Evolutionary conservation across 2,329 filamentous ascomycete genomes (phyloP), one percentile per base, ranked within the genome.

Genomic region (Aspergillus sp.): DNA sequence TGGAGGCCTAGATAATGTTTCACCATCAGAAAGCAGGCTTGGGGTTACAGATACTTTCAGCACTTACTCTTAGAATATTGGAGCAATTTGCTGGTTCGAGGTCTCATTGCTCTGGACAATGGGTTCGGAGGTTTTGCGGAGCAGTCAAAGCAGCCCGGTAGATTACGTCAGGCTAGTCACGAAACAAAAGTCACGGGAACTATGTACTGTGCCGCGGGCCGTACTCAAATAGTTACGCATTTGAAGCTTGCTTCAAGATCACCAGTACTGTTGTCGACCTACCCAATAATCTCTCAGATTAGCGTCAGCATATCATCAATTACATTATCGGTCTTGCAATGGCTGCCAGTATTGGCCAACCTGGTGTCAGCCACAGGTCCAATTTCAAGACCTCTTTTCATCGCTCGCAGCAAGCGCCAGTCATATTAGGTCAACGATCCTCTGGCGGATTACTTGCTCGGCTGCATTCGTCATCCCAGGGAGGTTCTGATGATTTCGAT

Each of bases 401-500:
- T 47, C 72, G 80, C 34, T 77, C 80, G 28, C 79, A 80, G 63
- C 74, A 77, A 69, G 77, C 80, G 49, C 73, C 79, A 19, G 55
- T 71, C n/a, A 72, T 82, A 28, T 72, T 82, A 38, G 66, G 64
- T 47, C 56, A 62, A 78, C 66, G 85, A 77, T 49, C 82, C 84
- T 7, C 84, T 82, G 65, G 69, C 63, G 57, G 66, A 54, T 50
- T 73, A 80, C n/a, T 38, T 46, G 3, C 38, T 11, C 34, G 22
- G n/a, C 19, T 38, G n/a, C 34, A 51, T 5, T 77, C 86, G 68
- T 74, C 80, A 61, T 78, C 80, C 46, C 74, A 77, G 31, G 93
- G 97, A 75, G 89, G 88, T 0, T 83, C 91, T 58, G 92, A 96
- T 67, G 84, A 91, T 72, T 98, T 94, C 93, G 85, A 85, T 17